Conservation (phyloP, 2,329 filamentous ascomycete genomes). For the Aspergillus oerlinghausenensis region DNA sequence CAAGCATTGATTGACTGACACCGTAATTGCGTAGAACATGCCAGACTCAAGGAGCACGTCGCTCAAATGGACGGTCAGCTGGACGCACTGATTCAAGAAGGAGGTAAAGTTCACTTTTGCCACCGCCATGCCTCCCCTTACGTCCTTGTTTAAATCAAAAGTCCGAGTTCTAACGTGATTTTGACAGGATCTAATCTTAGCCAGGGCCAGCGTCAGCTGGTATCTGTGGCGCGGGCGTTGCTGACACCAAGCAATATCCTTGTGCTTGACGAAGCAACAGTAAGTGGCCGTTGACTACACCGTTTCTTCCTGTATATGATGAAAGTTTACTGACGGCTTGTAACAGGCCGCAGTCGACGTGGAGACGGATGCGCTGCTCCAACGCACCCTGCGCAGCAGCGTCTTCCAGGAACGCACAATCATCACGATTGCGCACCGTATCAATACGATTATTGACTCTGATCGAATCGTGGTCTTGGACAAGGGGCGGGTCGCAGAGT, state of each 20-base stretch:
- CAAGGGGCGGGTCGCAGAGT: conserved; percentile 84
- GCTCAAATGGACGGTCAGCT: conserved; percentile 80
- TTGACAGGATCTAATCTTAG: conserved; percentile 84
- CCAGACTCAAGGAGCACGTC: conserved; percentile 86
- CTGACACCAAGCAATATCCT: conserved; percentile 95
- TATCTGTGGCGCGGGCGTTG: conserved; percentile 88
- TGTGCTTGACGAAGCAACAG: conserved; percentile 93
- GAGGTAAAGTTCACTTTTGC: conserved; percentile 57
- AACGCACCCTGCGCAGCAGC: conserved; percentile 58
- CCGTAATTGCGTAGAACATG: conserved; percentile 63
- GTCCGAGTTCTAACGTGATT: conserved; percentile 9
- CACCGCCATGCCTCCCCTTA: background rate
- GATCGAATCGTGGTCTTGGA: conserved; percentile 94
- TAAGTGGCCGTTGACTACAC: conserved; percentile 33
- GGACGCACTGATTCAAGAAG: conserved; percentile 88
- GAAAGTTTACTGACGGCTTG: conserved; percentile 14
- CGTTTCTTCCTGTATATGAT: conserved; percentile 4
- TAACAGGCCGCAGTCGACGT: conserved; percentile 62
- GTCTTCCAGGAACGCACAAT: conserved; percentile 89
- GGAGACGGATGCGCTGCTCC: conserved; percentile 62
- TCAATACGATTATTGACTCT: conserved; percentile 88
- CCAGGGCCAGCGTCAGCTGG: conserved; percentile 87
- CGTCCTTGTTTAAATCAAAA: background rate
- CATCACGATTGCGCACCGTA: conserved; percentile 95
- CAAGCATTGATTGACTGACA: conserved; percentile 20